Conservation (phyloP, 352 stramenopile genomes). For the Peronospora tabacina region DNA sequence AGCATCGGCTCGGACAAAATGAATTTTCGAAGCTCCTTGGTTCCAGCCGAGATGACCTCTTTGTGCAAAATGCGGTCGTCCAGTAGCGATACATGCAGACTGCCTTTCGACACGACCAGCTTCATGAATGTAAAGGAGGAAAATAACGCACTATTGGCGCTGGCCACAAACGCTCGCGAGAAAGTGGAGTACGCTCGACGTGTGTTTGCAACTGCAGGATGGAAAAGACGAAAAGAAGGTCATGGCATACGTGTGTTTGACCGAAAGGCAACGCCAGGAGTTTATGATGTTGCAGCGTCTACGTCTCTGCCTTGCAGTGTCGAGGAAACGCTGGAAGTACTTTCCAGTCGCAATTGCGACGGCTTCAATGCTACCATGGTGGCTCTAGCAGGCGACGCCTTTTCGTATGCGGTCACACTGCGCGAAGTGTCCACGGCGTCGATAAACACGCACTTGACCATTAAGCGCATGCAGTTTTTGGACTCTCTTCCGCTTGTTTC, state of each 20-base stretch:
- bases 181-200: slow-evolving; percentile 17
- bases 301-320: slow-evolving; percentile 25
- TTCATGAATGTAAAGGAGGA: slow-evolving; percentile 14
- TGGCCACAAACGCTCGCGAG: slow-evolving; percentile 13
- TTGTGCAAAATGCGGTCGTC: not conserved
- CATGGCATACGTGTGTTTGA: slow-evolving; percentile 29
- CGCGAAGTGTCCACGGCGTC: slow-evolving; percentile 20
- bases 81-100: slow-evolving; percentile 10
- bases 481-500: slow-evolving; percentile 24
- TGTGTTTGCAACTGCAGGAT: slow-evolving; percentile 10
- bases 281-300: slow-evolving; percentile 19
- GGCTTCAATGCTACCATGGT: slow-evolving; percentile 38
- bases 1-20: slow-evolving; percentile 16
- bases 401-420: slow-evolving; percentile 32
- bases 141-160: slow-evolving; percentile 20
- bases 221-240: slow-evolving; percentile 29
- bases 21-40: slow-evolving; percentile 10
- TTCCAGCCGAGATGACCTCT: not conserved
- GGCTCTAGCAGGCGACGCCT: slow-evolving; percentile 26
- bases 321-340: slow-evolving; percentile 24
- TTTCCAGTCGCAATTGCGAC: slow-evolving; percentile 30
- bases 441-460: slow-evolving; percentile 16
- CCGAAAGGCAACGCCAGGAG: slow-evolving; percentile 10
- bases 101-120: slow-evolving; percentile 9
- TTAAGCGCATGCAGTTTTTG: slow-evolving; percentile 28